Conservation (phyloP, 495 filamentous ascomycete genomes). For the Amorphotheca resinae region DNA sequence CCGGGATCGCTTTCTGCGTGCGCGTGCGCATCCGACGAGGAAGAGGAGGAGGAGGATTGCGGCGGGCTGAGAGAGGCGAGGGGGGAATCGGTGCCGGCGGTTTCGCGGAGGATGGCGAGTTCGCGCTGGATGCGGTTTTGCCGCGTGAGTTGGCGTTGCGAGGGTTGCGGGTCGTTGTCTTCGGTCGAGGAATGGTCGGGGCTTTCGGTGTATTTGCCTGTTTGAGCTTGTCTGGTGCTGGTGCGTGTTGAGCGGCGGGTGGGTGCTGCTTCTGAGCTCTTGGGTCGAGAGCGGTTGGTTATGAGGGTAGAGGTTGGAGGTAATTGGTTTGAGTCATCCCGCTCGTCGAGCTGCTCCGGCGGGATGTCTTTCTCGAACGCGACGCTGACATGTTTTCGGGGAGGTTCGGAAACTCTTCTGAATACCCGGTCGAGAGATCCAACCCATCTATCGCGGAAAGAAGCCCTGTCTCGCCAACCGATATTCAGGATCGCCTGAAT, state of each 20-base stretch:
- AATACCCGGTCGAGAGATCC: slow-evolving; percentile 51
- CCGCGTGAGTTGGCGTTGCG: background rate
- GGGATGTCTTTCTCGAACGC: background rate
- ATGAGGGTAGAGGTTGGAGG: background rate
- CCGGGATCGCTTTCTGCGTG: slow-evolving; percentile 2
- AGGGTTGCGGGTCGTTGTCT: background rate
- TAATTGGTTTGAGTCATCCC: background rate
- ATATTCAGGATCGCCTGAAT: slow-evolving; percentile 61
- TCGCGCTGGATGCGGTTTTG: slow-evolving; percentile 5
- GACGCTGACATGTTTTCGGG: slow-evolving; percentile 16
- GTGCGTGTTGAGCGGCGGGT: slow-evolving; percentile 12
- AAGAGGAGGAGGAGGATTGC: background rate
- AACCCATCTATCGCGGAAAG: slow-evolving; percentile 62
- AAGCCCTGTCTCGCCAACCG: slow-evolving; percentile 65
- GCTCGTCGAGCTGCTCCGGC: background rate
- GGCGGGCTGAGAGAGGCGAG: slow-evolving; percentile 1
- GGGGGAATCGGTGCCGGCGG: slow-evolving; percentile 11
- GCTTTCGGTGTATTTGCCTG: slow-evolving; percentile 14
- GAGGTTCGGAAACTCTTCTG: slow-evolving; percentile 39
- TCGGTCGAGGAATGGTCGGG: slow-evolving; percentile 5
- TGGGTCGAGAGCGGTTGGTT: background rate
- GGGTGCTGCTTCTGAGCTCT: background rate
- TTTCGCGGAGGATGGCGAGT: slow-evolving; percentile 11
- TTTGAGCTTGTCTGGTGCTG: background rate
- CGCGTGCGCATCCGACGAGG: slow-evolving; percentile 5